Evolutionary conservation across 495 filamentous ascomycete species (phyloP), one percentile per base, ranked within the genome.

Genomic region (Penicillium canescens): DNA sequence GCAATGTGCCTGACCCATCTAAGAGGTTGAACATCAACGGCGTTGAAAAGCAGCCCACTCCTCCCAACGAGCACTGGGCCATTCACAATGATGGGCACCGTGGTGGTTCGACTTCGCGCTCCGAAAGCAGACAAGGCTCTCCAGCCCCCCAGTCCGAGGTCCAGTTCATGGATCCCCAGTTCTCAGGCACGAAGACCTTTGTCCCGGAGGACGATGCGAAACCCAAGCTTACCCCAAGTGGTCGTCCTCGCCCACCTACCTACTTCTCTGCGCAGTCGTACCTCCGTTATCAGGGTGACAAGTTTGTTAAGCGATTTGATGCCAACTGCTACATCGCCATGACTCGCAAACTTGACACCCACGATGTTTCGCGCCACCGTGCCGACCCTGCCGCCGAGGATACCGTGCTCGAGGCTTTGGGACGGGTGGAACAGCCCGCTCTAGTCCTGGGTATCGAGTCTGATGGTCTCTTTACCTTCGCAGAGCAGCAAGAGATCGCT

Each of bases 241-340:
- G 63, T 23, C 65, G 69, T 59, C 78, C 82, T 24, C 78, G 78
- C 13, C 78, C 86, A 0, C 85, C 91, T 2, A 95, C 91, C 6
- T 96, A 96, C 67, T 98, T 97, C 72, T 97, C 93, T 13, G 94
- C 93, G 0, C 94, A 98, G 66, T 96, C 90, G 1, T 98, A 98
- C 67, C 87, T 98, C 6, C 88, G 94, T n/a, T 98, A 98, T 71
- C 94, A 98, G 73, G 93, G 90, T 38, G 82, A 86, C 49, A 98
- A 98, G 70, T 98, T 98, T 66, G 93, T 97, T 56, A 91, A 90
- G 64, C 86, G 94, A 6, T 98, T 97, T 66, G 94, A 98, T 71
- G 88, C 90, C 57, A 98, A 98, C 66, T 98, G 94, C 75, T 98
- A 98, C 73, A 98, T 98, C 52, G 92, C 94, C 54, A 96, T 98